Evolutionary conservation across 2,329 filamentous ascomycete genomes (phyloP), one percentile per base, ranked within the genome.

Genomic region (Arachnomyces sp.): DNA sequence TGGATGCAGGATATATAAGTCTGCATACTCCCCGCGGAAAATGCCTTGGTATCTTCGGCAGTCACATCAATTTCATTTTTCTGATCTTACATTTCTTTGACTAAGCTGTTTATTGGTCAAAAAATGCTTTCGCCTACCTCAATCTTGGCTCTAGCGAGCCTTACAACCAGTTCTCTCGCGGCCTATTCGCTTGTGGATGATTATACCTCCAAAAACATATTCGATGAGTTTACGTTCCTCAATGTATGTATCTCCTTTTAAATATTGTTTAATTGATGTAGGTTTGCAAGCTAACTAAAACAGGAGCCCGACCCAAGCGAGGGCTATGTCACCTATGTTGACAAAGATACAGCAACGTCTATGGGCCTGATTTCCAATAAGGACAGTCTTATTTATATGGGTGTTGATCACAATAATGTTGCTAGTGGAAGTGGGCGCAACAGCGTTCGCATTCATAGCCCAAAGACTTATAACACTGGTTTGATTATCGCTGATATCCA

Each of bases 261-360:
- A 25, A 13, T 15, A 16, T 34, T 13, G 17, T 28, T 30, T 12
- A 34, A 31, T 21, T n/a, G n/a, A n/a, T n/a, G n/a, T n/a, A n/a
- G n/a, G 31, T 11, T 2, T 18, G 28, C 29, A 30, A 28, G 16
- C 40, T 38, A 34, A 29, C 11, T 30, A 14, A 28, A 25, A 33
- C 39, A 69, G 66, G 60, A 44, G 12, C 14, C 51, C 3, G 86
- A 92, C 53, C 86, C 86, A 0, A 92, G 86, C 2, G 52, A 80
- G 46, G 86, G 86, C 25, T 86, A 80, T 52, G 86, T 92, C 51
- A 64, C 76, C 44, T 92, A 88, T 53, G 72, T 80, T 39, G 67
- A 75, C 48, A 68, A 72, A 37, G 43, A 57, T n/a, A 74, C 72
- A 2, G 84, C 85, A 40, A 72, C 74, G 44, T 54, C 58, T n/a